Percentiles rank a stretch among this genome's conserved stretches.
These are phyloP conservation scores for Linum trigynum DNA, from an alignment of 345 rosid genomes.

Conservation along the genomic window DNA sequence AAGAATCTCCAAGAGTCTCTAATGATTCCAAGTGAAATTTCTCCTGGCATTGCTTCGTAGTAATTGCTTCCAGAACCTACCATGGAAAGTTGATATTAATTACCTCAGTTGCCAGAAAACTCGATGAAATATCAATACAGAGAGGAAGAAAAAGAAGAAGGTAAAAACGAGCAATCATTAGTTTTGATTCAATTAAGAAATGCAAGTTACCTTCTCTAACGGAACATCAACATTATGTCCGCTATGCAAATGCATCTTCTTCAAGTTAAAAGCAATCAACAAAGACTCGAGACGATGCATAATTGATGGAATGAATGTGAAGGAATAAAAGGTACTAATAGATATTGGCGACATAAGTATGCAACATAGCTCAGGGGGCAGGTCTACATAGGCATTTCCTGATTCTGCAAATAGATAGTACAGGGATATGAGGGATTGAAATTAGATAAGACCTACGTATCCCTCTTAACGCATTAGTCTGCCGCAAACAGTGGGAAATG, in stretches of 20 bases:
- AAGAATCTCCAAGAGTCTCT: conserved; percentile 92
- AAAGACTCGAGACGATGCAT: conserved; percentile 72
- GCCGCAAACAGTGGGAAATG: too few relatives aligned
- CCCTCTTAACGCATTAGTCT: too few relatives aligned
- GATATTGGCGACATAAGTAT: conserved; percentile 59
- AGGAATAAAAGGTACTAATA: conserved; percentile 55
- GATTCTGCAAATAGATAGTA: conserved; percentile 34
- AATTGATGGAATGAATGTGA: conserved; percentile 59
- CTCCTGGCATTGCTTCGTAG: conserved; percentile 75
- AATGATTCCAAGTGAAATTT: conserved; percentile 71
- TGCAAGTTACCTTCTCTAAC: conserved; percentile 46
- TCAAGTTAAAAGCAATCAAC: conserved; percentile 61
- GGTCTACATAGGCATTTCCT: conserved; percentile 37
- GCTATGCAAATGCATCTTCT: conserved; percentile 37
- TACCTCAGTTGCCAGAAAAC: too few relatives aligned
- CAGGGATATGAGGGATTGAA: background rate
- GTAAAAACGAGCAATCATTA: too few relatives aligned
- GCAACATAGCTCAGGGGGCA: conserved; percentile 85
- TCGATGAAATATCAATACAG: too few relatives aligned
- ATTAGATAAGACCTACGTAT: too few relatives aligned
- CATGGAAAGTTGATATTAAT: conserved; percentile 3
- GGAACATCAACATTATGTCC: conserved; percentile 46
- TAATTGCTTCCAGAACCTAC: conserved; percentile 83
- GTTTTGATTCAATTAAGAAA: too few relatives aligned
- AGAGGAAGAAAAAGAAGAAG: too few relatives aligned